Conservation (phyloP, 2,329 filamentous ascomycete genomes). For the Ophiocordyceps camponoti-leonardi region DNA sequence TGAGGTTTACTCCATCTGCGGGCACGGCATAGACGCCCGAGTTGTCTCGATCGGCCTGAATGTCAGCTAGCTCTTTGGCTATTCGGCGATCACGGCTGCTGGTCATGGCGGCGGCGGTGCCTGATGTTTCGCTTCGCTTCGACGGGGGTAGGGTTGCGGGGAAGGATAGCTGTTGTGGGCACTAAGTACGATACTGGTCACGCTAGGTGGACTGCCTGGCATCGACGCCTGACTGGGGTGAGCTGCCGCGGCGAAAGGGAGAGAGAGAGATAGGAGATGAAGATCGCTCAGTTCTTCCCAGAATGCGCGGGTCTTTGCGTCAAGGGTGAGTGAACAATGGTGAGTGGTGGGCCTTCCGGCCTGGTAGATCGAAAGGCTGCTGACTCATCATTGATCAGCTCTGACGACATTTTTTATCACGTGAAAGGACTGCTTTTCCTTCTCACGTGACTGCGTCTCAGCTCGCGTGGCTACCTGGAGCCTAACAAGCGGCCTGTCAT, state of each 20-base stretch:
- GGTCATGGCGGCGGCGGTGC: conserved; percentile 19
- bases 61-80: conserved; percentile 61
- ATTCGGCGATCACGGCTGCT: conserved; percentile 42
- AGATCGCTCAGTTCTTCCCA: neutral
- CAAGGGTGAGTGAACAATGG: neutral
- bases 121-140: no score
- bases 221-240: no score
- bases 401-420: no score
- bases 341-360: neutral
- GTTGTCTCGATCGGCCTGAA: conserved; percentile 50
- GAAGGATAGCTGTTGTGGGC: neutral
- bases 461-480: neutral
- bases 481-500: neutral
- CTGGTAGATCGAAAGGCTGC: neutral
- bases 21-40: conserved; percentile 61
- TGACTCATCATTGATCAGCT: neutral
- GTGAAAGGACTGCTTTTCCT: neutral
- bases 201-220: neutral
- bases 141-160: neutral
- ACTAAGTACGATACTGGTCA: neutral
- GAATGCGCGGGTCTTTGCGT: neutral
- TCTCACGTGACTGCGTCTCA: neutral
- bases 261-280: neutral
- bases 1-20: conserved; percentile 51
- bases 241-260: neutral